Evolutionary conservation across 2,329 filamentous ascomycete species (phyloP), one percentile per base, ranked within the genome.

Genomic region (Grosmannia huntii): DNA sequence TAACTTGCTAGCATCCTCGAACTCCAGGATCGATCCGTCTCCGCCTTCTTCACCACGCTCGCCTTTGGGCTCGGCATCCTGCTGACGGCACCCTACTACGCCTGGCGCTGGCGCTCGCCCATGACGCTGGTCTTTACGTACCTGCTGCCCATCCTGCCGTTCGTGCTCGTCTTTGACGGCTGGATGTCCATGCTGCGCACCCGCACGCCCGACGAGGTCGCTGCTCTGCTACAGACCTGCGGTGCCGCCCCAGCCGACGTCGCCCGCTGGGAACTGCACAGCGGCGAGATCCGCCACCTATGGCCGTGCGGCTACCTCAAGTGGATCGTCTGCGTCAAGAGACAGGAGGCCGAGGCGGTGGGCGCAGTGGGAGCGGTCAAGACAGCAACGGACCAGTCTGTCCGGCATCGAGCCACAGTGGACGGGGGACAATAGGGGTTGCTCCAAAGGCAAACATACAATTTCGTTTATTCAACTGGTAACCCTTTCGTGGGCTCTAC

Each of bases 101-200:
- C 75, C 2, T 75, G 75, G 70, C 76, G 77, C 62, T 78, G 74
- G 73, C 69, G 73, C 57, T 79, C 77, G 19, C 76, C 76, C 3
- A 57, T 71, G n/a, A 77, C 79, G 36, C 71, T 89, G 10, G 72
- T 88, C 64, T 87, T 85, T 65, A 83, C 83, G 5, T 90, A 84
- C 65, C 61, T 82, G 2, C 66, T 88, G 9, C 87, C 86, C 0
- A 71, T 89, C 14, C 69, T 89, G 19, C 86, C 87, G 0, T 79
- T 86, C 60, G 80, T 87, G 10, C 71, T 89, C 21, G 76, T 82
- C 0, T 85, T 86, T 65, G 87, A 90, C 68, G 87, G 87, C 2
- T 72, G 81, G 59, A 76, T 89, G 53, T 88, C 84, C 11, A 80
- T 80, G 46, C 67, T 90, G 63, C 74, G 87, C 50, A 87, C 85